Percentiles rank a stretch among this genome's conserved stretches.
These are phyloP conservation scores for Panicum miliaceum DNA, from an alignment of 176 grass and related monocot species.

Conservation along the genomic window DNA sequence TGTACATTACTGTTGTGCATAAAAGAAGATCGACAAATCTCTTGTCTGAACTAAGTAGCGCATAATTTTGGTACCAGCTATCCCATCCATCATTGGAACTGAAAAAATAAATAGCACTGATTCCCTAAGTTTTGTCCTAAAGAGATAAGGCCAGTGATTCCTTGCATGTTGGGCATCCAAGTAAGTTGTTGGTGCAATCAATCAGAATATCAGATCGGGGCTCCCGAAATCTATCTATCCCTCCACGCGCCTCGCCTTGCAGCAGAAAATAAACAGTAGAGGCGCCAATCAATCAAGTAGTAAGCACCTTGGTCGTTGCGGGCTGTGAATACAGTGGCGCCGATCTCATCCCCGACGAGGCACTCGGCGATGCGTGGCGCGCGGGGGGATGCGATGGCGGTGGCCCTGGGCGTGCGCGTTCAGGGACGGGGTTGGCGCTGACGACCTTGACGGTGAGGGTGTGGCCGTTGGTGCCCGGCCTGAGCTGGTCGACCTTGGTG, in stretches of 20 bases:
- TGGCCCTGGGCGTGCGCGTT: conserved; percentile 44
- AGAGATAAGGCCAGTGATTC: too few species aligned
- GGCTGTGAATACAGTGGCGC: conserved; percentile 80
- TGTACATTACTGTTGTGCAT: neutral
- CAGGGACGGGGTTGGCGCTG: conserved; percentile 46
- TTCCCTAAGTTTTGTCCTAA: neutral
- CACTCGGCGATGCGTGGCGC: conserved; percentile 79
- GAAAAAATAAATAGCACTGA: neutral
- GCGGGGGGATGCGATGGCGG: conserved; percentile 50
- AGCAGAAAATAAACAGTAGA: neutral
- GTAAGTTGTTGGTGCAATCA: neutral
- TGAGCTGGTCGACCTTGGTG: conserved; percentile 86
- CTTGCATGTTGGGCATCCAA: too few species aligned
- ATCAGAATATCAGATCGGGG: neutral
- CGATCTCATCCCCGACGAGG: conserved; percentile 87
- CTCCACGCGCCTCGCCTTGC: neutral
- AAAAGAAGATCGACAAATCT: neutral
- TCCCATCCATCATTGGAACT: neutral
- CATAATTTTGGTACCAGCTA: neutral
- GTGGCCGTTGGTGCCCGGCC: conserved; percentile 71
- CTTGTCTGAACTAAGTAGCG: neutral
- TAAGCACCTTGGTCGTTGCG: conserved; percentile 85
- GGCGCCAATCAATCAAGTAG: neutral
- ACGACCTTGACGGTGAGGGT: conserved; percentile 61
- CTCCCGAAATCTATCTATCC: neutral